Evolutionary conservation across 345 rosid species (phyloP).

Genomic region (Pugionium cornutum): DNA sequence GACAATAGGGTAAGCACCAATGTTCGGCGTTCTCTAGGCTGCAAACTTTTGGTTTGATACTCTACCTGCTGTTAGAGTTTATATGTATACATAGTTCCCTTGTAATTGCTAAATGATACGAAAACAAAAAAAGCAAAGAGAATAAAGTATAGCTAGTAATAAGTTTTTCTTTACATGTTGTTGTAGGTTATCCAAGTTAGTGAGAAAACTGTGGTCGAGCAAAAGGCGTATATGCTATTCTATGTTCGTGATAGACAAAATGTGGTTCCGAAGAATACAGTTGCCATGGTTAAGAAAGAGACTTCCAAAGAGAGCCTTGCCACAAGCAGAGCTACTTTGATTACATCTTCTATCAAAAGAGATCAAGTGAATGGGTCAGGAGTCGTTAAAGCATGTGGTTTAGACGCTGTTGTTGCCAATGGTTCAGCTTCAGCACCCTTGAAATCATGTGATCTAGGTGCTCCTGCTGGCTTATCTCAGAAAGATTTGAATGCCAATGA

Average conservation of each 20-base stretch:
- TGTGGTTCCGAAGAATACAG: conserved; percentile 48
- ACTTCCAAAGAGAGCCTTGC: conserved; percentile 42
- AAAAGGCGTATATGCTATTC: conserved; percentile 97
- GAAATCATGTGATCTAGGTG: conserved; percentile 20
- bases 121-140: background rate
- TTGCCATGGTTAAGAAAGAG: conserved; percentile 49
- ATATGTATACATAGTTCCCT: background rate
- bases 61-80: conserved; percentile 11
- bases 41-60: conserved; percentile 29
- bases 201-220: conserved; percentile 73
- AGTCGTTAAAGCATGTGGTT: conserved; percentile 28
- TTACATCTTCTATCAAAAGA: conserved; percentile 42
- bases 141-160: conserved; percentile 15
- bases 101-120: background rate
- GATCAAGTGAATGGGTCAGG: conserved; percentile 39
- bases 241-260: conserved; percentile 85
- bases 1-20: conserved; percentile 69
- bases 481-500: conserved; percentile 36
- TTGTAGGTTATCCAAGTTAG: conserved; percentile 79
- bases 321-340: conserved; percentile 39
- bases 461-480: conserved; percentile 32
- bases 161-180: conserved; percentile 27
- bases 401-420: conserved; percentile 36
- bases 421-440: conserved; percentile 13
- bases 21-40: conserved; percentile 24